These are phyloP conservation scores for Diaporthe vexans DNA, from an alignment of 2,329 filamentous ascomycete genomes.

Conservation along the genomic window DNA sequence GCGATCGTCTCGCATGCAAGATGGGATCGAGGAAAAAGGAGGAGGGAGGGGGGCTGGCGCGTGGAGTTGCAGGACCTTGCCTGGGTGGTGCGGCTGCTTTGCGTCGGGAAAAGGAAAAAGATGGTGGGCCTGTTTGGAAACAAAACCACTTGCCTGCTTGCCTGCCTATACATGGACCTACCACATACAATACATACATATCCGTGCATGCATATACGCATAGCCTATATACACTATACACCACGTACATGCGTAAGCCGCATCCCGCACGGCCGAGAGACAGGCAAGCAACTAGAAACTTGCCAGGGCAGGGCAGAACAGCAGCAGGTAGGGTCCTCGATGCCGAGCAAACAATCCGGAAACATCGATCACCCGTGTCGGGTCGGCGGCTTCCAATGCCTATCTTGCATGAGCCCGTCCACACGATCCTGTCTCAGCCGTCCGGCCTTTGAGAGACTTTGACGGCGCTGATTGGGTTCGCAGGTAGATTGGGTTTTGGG, in stretches of 20 bases:
- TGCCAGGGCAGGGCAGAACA: neutral
- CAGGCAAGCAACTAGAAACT: neutral
- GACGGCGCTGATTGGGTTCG: conserved; percentile 27
- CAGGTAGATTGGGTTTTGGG: conserved; percentile 28
- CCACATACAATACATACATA: neutral
- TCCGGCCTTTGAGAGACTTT: neutral
- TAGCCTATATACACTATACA: neutral
- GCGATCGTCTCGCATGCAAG: conserved; percentile 33
- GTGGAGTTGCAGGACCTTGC: conserved; percentile 1
- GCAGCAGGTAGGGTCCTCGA: neutral
- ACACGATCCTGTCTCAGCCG: conserved; percentile 37
- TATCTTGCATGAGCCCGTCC: conserved; percentile 32
- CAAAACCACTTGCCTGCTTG: neutral
- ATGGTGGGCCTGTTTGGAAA: neutral
- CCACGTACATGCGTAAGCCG: conserved; percentile 15
- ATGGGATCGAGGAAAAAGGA: conserved; percentile 21
- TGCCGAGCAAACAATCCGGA: conserved; percentile 17
- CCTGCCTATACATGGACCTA: neutral
- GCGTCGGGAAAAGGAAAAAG: neutral
- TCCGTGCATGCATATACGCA: too few species aligned
- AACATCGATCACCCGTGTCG: conserved; percentile 14
- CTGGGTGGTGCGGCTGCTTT: neutral
- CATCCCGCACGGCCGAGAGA: conserved; percentile 15
- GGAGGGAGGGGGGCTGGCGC: neutral
- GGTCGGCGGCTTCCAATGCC: conserved; percentile 25